These are phyloP conservation scores for Isatis tinctoria DNA, from an alignment of 345 rosid species.

Conservation along the genomic window DNA sequence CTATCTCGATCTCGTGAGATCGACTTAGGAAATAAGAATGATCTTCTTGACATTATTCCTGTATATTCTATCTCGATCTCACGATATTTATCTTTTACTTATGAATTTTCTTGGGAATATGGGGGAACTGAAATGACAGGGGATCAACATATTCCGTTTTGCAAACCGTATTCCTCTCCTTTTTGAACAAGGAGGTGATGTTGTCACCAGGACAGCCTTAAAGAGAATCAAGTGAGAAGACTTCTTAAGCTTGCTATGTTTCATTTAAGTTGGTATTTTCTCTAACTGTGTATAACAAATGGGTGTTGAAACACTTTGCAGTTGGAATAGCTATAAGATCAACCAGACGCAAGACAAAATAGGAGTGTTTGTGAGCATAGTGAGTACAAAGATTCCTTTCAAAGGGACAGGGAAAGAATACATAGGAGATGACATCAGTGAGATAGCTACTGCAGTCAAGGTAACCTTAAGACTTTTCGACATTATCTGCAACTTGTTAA, in stretches of 20 bases:
- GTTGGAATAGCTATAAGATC: constrained; percentile 93
- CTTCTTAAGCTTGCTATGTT: background rate
- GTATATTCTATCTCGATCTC: background rate
- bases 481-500: background rate
- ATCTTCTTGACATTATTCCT: background rate
- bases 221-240: constrained; percentile 90
- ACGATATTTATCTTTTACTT: background rate
- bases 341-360: constrained; percentile 86
- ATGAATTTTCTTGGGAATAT: background rate
- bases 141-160: constrained; percentile 85
- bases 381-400: constrained; percentile 95
- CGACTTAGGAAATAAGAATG: background rate
- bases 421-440: constrained; percentile 91
- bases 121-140: constrained; percentile 43
- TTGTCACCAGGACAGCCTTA: constrained; percentile 85
- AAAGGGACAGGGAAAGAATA: constrained; percentile 98
- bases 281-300: background rate
- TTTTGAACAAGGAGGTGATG: constrained; percentile 99
- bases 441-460: constrained; percentile 93
- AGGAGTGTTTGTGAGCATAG: constrained; percentile 91
- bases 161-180: constrained; percentile 96
- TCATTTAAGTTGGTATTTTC: background rate
- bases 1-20: background rate
- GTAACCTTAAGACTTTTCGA: constrained; percentile 29
- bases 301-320: constrained; percentile 29